phyloP scores from a whole-genome alignment of 2,329 filamentous ascomycete species.

The Tolypocladium tundrense region DNA sequence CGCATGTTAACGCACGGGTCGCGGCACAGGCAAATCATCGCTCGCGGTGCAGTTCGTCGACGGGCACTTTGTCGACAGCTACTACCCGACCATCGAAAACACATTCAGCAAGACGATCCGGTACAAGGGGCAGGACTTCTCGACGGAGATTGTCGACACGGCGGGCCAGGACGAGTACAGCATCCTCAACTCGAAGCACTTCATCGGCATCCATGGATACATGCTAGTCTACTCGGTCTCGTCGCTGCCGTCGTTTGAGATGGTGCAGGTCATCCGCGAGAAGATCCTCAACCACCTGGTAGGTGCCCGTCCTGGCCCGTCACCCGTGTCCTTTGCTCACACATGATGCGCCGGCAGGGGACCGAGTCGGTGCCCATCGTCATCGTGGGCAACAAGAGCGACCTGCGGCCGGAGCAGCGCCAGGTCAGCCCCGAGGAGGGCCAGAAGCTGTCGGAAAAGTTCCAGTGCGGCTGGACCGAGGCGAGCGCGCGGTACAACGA shows the following conservation, averaged over 20 bases:
- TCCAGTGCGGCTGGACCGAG: slow-evolving; percentile 90
- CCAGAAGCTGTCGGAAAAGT: slow-evolving; percentile 72
- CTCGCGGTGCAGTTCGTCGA: slow-evolving; percentile 96
- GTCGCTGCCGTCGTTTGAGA: slow-evolving; percentile 89
- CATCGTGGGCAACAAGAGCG: slow-evolving; percentile 94
- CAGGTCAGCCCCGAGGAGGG: slow-evolving; percentile 83
- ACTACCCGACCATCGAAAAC: slow-evolving; percentile 98
- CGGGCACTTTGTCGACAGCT: slow-evolving; percentile 95
- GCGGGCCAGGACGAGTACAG: slow-evolving; percentile 99
- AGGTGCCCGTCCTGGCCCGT: slow-evolving; percentile 21
- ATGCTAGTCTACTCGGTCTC: slow-evolving; percentile 98
- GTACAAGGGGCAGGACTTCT: slow-evolving; percentile 84
- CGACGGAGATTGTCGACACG: slow-evolving; percentile 96
- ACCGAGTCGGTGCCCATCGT: slow-evolving; percentile 88
- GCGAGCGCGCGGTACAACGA: slow-evolving; percentile 89
- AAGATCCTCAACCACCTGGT: slow-evolving; percentile 97
- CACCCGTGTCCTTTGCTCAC: not conserved
- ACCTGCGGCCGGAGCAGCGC: slow-evolving; percentile 83
- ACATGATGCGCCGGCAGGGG: slow-evolving; percentile 44
- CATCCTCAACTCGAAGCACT: slow-evolving; percentile 96
- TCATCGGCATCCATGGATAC: slow-evolving; percentile 98
- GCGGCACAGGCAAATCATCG: slow-evolving; percentile 75
- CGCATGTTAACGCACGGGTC: not conserved
- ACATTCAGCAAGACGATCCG: slow-evolving; percentile 95
- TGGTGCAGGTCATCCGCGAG: slow-evolving; percentile 90